phyloP scores from a whole-genome alignment of 768 basidiomycete genomes.

The Rhodotorula toruloides region DNA sequence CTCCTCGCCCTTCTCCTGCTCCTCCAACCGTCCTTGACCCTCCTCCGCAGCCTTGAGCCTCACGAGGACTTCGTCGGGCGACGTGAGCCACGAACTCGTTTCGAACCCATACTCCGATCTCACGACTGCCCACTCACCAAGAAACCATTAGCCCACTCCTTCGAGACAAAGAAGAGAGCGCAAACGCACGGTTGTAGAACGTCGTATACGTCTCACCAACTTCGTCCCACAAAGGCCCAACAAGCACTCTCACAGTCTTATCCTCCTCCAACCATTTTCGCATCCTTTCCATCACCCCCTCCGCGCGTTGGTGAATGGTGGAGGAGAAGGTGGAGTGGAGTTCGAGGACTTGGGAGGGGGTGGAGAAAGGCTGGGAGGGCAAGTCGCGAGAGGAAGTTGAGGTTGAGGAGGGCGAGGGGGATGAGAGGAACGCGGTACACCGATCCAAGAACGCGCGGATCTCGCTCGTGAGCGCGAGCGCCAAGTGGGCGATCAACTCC shows the following conservation, averaged over 20 bases:
- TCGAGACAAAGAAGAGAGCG: not conserved
- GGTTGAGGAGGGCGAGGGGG: slow-evolving; percentile 15
- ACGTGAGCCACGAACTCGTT: slow-evolving; percentile 21
- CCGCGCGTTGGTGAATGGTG: slow-evolving; percentile 51
- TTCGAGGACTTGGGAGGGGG: slow-evolving; percentile 53
- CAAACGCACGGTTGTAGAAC: slow-evolving; percentile 59
- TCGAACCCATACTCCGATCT: slow-evolving; percentile 36
- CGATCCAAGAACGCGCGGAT: slow-evolving; percentile 61
- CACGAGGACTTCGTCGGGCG: slow-evolving; percentile 26
- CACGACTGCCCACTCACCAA: slow-evolving; percentile 14
- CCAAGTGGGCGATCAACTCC: slow-evolving; percentile 65
- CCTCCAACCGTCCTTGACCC: no score
- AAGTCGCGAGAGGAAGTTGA: slow-evolving; percentile 41
- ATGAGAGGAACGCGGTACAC: slow-evolving; percentile 49
- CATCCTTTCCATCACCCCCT: slow-evolving; percentile 55
- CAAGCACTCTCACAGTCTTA: slow-evolving; percentile 65
- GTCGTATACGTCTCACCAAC: slow-evolving; percentile 68
- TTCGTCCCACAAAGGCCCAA: slow-evolving; percentile 66
- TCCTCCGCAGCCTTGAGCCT: no score
- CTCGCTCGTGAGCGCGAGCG: slow-evolving; percentile 57
- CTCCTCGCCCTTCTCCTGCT: no score
- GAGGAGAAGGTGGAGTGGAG: slow-evolving; percentile 55
- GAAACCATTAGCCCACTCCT: no score
- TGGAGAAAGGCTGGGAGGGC: slow-evolving; percentile 53
- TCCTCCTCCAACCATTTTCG: slow-evolving; percentile 74